Percentiles rank a stretch among this genome's conserved stretches.
Conservation (phyloP, 2,329 filamentous ascomycete species). For the Verticillium isaacii region DNA sequence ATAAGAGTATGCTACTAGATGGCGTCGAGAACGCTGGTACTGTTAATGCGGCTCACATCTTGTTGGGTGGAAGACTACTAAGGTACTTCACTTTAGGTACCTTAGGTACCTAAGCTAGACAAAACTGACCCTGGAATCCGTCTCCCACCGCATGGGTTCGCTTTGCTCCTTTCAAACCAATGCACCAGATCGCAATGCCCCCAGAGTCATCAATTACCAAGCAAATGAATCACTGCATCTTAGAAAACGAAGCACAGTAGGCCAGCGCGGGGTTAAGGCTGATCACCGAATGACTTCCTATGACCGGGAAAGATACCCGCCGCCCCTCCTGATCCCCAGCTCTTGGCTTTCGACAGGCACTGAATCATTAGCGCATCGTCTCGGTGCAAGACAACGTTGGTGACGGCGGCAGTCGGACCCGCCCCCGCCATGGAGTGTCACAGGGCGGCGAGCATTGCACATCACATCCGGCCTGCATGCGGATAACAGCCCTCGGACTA, state of each 20-base stretch:
- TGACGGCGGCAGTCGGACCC: background rate
- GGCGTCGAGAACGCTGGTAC: no score
- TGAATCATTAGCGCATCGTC: slow-evolving; percentile 10
- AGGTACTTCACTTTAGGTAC: no score
- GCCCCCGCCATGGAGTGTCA: no score
- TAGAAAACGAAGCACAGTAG: background rate
- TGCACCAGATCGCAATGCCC: no score
- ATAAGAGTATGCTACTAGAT: no score
- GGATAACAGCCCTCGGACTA: background rate
- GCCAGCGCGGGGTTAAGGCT: background rate
- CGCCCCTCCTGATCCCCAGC: background rate
- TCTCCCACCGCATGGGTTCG: no score
- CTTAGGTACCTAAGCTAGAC: no score
- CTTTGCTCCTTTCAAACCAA: no score
- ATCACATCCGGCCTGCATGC: background rate
- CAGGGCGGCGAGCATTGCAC: background rate
- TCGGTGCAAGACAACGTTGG: background rate
- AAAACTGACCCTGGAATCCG: no score
- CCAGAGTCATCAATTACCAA: background rate
- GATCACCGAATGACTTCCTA: background rate
- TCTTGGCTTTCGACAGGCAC: background rate
- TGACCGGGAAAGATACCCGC: background rate
- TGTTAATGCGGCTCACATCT: no score
- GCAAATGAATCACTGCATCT: background rate
- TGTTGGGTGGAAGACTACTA: no score